Base-by-base conservation (phyloP, 192 early-diverging fungal species). In the Allomyces javanicus region DNA sequence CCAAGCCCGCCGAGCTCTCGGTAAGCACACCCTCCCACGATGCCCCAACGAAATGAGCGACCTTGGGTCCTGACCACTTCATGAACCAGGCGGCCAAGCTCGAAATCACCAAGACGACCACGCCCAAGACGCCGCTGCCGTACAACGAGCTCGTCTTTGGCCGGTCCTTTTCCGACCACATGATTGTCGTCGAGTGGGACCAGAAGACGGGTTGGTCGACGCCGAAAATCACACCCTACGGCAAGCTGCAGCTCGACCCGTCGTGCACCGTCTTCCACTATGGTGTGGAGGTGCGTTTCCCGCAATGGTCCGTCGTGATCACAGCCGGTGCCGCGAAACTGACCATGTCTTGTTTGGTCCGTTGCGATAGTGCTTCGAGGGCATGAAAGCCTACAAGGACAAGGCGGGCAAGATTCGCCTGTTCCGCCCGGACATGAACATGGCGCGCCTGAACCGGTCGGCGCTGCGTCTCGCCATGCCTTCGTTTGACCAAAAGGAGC, bases 351-450 rank as follows among this genome's bases (percentile, higher is more conserved):
- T 40, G 2, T 9, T 40, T 40, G 0, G 1, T 3, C 10, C 9
- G 21, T 11, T 4, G 7, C 63, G 11, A 25, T 4, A 77, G 81
- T 92, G 91, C 65, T 96, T 98, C 67, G 95, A 96, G 77, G 88
- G 91, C 33, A 81, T 88, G 77, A 91, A 92, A 76, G 89, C 92
- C 27, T 97, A 91, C 80, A 91, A 92, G 71, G 90, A 93, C 68
- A 86, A 86, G 67, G 65, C 88, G 3, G 90, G 90, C 25, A 84
- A 84, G 65, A 88, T 93, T 66, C 83, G 94, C 63, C 75, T 97
- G 64, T 97, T 97, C 83, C 84, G 94, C n/a, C 94, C 94, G 9
- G 88, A 97, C 55, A 90, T 90, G 89, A 97, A 97, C 84, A 97
- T 97, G 92, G 79, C 78, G 73, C 85, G 94, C 64, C 80, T 97